These are phyloP conservation scores for Phytomonas sp. DNA, from an alignment of 208 protist species.

Conservation along the genomic window DNA sequence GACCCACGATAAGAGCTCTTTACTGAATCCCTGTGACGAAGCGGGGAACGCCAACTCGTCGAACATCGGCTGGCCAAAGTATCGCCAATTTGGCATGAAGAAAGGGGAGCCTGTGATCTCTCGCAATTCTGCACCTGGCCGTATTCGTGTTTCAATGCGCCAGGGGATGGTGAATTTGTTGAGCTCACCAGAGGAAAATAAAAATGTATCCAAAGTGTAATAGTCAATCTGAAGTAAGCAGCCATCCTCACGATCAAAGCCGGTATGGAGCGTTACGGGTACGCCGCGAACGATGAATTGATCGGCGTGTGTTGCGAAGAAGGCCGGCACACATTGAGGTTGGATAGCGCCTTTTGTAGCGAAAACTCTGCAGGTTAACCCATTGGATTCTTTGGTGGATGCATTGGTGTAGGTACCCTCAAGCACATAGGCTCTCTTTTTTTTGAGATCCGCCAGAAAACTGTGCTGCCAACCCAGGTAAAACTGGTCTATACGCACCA, in stretches of 20 bases:
- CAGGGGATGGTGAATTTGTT: slow-evolving; percentile 27
- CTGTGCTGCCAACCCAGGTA: slow-evolving; percentile 18
- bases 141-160: slow-evolving; percentile 36
- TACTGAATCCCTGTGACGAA: background rate
- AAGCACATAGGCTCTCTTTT: slow-evolving; percentile 7
- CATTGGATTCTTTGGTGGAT: background rate
- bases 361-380: slow-evolving; percentile 2
- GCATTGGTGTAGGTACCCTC: background rate
- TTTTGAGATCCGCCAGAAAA: slow-evolving; percentile 15
- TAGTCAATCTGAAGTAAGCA: slow-evolving; percentile 35
- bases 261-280: slow-evolving; percentile 26
- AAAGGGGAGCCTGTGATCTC: slow-evolving; percentile 31
- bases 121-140: slow-evolving; percentile 19
- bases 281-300: slow-evolving; percentile 35
- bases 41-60: slow-evolving; percentile 38
- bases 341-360: slow-evolving; percentile 5
- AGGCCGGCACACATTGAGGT: slow-evolving; percentile 33
- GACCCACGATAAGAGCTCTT: slow-evolving; percentile 17
- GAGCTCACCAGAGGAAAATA: background rate
- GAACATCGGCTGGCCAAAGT: slow-evolving; percentile 60
- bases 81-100: slow-evolving; percentile 52
- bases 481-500: slow-evolving; percentile 24
- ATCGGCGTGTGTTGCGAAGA: slow-evolving; percentile 16
- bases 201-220: slow-evolving; percentile 9
- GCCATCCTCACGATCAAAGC: slow-evolving; percentile 31